Evolutionary conservation across 352 stramenopile species (phyloP), one percentile per base, ranked within the genome.

Genomic region (Phytophthora hybrid): DNA sequence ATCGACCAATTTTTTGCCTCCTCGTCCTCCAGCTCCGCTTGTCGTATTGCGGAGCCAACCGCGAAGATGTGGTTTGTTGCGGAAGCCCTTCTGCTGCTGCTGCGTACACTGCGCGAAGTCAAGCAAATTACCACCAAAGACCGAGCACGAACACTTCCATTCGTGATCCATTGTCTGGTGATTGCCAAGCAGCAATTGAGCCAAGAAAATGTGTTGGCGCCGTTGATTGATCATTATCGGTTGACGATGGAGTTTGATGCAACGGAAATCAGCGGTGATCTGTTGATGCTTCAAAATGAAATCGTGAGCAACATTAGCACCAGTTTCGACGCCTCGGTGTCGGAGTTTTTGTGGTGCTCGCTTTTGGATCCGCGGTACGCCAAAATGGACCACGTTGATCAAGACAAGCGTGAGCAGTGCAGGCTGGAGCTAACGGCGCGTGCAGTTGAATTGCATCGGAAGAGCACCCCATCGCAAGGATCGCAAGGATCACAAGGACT

Each of bases 361-460:
- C 61, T 76, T 16, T 52, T 88, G n/a, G 83, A 91, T 56, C 82
- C 81, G 34, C 74, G 80, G 4, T 84, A 86, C 29, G 82, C 70
- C 21, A 73, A 77, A 4, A 74, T 88, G 71, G 78, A 76, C 3
- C 81, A 89, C 34, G 26, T 91, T 23, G 70, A 59, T 0, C 81
- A 85, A 14, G 69, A 76, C 16, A 69, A 81, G 46, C 78, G 76
- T 19, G 78, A 85, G 7, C 54, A 39, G 29, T 70, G 44, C 63
- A 37, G 39, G 4, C 14, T 64, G 23, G 54, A 57, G 18, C 39
- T 70, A 21, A 23, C 23, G n/a, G 32, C 53, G 41, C 39, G 44
- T 31, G 31, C 54, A n/a, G 19, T 53, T 53, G 63, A 64, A 4
- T 8, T 64, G 23, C 14, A 44, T 29, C 53, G 31, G 41, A 56